These are phyloP conservation scores for Teratosphaeria zuluensis DNA, from an alignment of 2,329 filamentous ascomycete genomes.

Conservation along the genomic window DNA sequence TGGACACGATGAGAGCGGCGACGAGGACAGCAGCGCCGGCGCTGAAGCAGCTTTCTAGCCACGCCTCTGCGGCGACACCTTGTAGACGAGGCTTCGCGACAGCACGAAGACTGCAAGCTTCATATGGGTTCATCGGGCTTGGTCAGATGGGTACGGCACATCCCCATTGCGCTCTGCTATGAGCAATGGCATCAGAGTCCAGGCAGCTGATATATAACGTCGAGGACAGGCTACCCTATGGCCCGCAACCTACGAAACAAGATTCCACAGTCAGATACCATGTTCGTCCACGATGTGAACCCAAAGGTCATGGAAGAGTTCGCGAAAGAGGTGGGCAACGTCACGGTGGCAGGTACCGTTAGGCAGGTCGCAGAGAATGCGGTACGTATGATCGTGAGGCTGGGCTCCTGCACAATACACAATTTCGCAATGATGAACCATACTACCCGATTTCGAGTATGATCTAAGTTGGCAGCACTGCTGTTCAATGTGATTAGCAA, in stretches of 20 bases:
- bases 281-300: slow-evolving; percentile 60
- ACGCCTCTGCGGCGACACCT: not conserved
- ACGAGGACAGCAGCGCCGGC: not conserved
- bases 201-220: not conserved
- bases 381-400: slow-evolving; percentile 39
- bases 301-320: slow-evolving; percentile 47
- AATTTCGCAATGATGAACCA: slow-evolving; percentile 36
- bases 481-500: slow-evolving; percentile 51
- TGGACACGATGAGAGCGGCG: not conserved
- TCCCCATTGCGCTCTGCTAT: not conserved
- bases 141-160: slow-evolving; percentile 39
- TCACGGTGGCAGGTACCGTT: slow-evolving; percentile 48
- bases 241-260: slow-evolving; percentile 60
- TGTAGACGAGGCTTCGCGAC: slow-evolving; percentile 35
- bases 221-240: slow-evolving; percentile 56
- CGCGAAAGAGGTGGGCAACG: slow-evolving; percentile 42
- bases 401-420: not conserved
- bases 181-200: slow-evolving; percentile 4
- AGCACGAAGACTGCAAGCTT: slow-evolving; percentile 31
- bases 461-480: slow-evolving; percentile 61
- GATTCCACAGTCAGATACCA: slow-evolving; percentile 50
- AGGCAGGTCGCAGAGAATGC: slow-evolving; percentile 57
- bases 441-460: slow-evolving; percentile 39
- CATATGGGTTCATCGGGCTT: slow-evolving; percentile 43
- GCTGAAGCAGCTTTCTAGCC: slow-evolving; percentile 1